These are phyloP conservation scores for Mycena metata DNA, from an alignment of 768 basidiomycete genomes.

Conservation along the genomic window DNA sequence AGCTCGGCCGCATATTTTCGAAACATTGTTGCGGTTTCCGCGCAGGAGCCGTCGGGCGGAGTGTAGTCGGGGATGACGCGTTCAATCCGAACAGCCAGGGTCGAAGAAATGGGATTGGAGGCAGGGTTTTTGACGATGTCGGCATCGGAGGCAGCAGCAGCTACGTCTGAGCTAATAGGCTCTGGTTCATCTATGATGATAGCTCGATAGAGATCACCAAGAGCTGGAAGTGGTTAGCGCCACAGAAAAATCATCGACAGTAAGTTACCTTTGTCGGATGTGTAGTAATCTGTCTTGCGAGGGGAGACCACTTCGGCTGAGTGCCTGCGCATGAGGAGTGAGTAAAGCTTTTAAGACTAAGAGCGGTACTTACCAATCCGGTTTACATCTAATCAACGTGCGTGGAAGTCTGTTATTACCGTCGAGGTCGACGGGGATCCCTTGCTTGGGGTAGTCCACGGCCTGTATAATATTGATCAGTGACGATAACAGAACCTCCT, in stretches of 20 bases:
- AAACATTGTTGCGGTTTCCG: conserved; percentile 58
- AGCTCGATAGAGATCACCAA: conserved; percentile 79
- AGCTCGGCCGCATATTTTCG: conserved; percentile 73
- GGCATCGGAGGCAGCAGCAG: conserved; percentile 40
- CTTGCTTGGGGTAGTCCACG: conserved; percentile 87
- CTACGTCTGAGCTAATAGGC: conserved; percentile 16
- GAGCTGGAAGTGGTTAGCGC: conserved; percentile 50
- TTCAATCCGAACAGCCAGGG: conserved; percentile 49
- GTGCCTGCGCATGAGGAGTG: conserved; percentile 54
- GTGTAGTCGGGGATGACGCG: conserved; percentile 43
- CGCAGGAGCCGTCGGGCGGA: conserved; percentile 41
- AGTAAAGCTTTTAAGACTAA: neutral
- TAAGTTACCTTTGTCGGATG: conserved; percentile 59
- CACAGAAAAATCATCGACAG: no score
- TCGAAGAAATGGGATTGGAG: conserved; percentile 56
- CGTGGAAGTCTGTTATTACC: conserved; percentile 58
- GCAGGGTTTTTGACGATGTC: conserved; percentile 35
- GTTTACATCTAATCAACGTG: conserved; percentile 74
- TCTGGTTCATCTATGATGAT: conserved; percentile 55
- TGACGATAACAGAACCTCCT: no score
- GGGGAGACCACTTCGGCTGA: conserved; percentile 68
- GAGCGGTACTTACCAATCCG: conserved; percentile 64
- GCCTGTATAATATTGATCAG: conserved; percentile 56
- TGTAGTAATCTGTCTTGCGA: conserved; percentile 76
- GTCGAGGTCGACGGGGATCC: conserved; percentile 70